A percentile compares a stretch with the other conserved stretches of the same genome.
Evolutionary conservation across 23 red algal genomes (phyloP).

Genomic region (Gracilariopsis chorda): DNA sequence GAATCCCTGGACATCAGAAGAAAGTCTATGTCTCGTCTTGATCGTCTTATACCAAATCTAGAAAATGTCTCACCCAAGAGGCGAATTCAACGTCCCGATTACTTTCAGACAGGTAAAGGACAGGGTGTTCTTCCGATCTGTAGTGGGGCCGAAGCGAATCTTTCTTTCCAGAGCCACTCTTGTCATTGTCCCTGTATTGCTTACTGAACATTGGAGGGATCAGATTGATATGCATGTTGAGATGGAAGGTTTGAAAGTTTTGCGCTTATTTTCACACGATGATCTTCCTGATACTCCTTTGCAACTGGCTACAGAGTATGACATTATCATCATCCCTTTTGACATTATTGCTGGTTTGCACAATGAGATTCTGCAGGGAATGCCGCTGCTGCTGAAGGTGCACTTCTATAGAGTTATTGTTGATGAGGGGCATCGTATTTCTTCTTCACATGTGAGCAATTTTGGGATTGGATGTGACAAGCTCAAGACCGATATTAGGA

Average conservation of each 20-base stretch:
- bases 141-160: background rate
- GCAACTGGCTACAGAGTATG: slow-evolving; percentile 49
- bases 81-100: background rate
- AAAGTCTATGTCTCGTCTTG: background rate
- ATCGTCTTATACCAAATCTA: background rate
- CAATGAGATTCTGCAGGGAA: slow-evolving; percentile 9
- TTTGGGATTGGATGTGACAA: slow-evolving; percentile 50
- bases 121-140: slow-evolving; percentile 7
- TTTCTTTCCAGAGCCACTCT: slow-evolving; percentile 79
- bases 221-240: slow-evolving; percentile 72
- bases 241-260: background rate
- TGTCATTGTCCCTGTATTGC: slow-evolving; percentile 72
- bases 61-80: background rate
- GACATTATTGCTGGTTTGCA: slow-evolving; percentile 47
- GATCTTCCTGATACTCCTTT: slow-evolving; percentile 22
- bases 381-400: slow-evolving; percentile 58
- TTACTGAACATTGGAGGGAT: slow-evolving; percentile 79
- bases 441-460: slow-evolving; percentile 20
- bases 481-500: slow-evolving; percentile 74
- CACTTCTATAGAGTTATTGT: slow-evolving; percentile 89
- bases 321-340: slow-evolving; percentile 81
- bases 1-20: background rate
- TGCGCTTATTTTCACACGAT: background rate
- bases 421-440: slow-evolving; percentile 91
- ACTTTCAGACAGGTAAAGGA: background rate